Conservation (phyloP, 179 eudicot species). For the Spergularia azorica region DNA sequence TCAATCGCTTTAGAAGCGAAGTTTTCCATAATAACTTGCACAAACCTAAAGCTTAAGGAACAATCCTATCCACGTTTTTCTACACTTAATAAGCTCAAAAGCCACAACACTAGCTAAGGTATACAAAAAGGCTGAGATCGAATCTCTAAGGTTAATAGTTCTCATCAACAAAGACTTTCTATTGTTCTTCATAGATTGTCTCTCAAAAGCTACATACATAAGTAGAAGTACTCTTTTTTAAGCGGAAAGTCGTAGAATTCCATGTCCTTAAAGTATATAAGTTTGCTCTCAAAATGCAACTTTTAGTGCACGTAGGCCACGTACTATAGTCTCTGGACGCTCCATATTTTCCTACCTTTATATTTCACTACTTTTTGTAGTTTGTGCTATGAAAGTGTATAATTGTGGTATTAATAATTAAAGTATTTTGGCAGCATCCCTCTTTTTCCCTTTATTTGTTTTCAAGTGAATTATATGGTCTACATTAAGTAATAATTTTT, state of each 20-base stretch:
- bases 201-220: background rate
- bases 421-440: too few species aligned
- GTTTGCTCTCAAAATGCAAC: background rate
- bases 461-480: background rate
- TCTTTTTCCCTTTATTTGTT: too few species aligned
- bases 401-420: too few species aligned
- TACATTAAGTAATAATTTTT: background rate
- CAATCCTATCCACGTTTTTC: too few species aligned
- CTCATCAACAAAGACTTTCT: background rate
- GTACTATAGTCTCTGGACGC: background rate
- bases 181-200: too few species aligned
- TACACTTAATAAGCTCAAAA: too few species aligned
- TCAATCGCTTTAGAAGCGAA: too few species aligned
- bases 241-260: conserved; percentile 26
- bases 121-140: background rate
- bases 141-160: background rate
- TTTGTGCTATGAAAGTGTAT: background rate
- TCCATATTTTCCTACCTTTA: background rate
- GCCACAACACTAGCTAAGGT: too few species aligned
- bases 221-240: conserved; percentile 1
- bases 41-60: too few species aligned
- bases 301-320: conserved; percentile 23
- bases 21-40: too few species aligned
- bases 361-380: background rate
- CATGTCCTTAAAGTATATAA: conserved; percentile 12